These are phyloP conservation scores for Fusarium coicis DNA, from an alignment of 2,329 filamentous ascomycete species.

Conservation along the genomic window DNA sequence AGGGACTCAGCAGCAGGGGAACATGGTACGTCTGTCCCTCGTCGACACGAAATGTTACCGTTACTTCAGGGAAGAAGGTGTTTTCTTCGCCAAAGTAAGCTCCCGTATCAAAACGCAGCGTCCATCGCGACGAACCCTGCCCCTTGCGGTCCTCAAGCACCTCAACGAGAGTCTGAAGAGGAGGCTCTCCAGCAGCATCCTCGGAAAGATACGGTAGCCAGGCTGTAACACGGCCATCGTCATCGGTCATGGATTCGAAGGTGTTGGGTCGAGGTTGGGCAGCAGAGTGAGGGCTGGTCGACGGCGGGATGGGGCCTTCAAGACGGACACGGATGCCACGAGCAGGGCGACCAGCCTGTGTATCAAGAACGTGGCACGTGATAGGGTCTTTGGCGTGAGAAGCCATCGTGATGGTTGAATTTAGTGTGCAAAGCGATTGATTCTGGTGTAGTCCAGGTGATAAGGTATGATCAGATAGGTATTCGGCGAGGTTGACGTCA, in stretches of 20 bases:
- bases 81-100: slow-evolving; percentile 74
- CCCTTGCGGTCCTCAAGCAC: slow-evolving; percentile 59
- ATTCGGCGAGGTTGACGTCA: slow-evolving; percentile 28
- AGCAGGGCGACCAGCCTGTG: slow-evolving; percentile 76
- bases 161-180: slow-evolving; percentile 67
- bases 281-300: slow-evolving; percentile 40
- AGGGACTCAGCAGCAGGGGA: slow-evolving; percentile 79
- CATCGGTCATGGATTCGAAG: slow-evolving; percentile 77
- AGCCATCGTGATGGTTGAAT: slow-evolving; percentile 28
- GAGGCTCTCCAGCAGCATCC: slow-evolving; percentile 64
- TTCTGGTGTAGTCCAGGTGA: slow-evolving; percentile 9
- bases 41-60: slow-evolving; percentile 63
- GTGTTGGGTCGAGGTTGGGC: slow-evolving; percentile 52
- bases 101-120: slow-evolving; percentile 77
- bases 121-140: slow-evolving; percentile 67
- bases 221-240: slow-evolving; percentile 76
- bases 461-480: neutral
- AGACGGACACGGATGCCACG: slow-evolving; percentile 74
- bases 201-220: slow-evolving; percentile 72
- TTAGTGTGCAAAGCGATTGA: slow-evolving; percentile 7
- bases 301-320: slow-evolving; percentile 54
- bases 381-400: slow-evolving; percentile 68
- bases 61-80: slow-evolving; percentile 71
- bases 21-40: slow-evolving; percentile 80
- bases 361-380: slow-evolving; percentile 90